Percentiles rank a stretch among this genome's conserved stretches.
Conservation (phyloP, 2,329 filamentous ascomycete genomes). For the Phaeosphaeriaceae sp. region DNA sequence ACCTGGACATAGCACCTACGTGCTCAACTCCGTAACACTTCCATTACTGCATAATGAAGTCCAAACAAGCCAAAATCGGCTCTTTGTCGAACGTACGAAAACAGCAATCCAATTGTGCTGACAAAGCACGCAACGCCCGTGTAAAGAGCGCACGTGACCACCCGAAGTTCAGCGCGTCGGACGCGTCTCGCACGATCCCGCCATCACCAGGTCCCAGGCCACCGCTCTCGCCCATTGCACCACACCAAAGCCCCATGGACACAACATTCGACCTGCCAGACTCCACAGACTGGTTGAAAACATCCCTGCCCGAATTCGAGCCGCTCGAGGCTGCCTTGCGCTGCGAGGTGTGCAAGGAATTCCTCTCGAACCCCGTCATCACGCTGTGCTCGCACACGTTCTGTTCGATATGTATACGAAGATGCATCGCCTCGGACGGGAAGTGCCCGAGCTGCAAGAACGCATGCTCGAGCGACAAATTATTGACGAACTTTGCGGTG, state of each 20-base stretch:
- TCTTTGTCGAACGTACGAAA: no score
- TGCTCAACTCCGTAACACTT: no score
- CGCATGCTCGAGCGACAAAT: constrained; percentile 80
- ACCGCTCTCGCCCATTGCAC: constrained; percentile 2
- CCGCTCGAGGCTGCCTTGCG: constrained; percentile 84
- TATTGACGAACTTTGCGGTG: constrained; percentile 84
- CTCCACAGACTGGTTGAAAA: constrained; percentile 84
- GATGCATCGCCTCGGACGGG: constrained; percentile 80
- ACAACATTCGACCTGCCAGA: constrained; percentile 64
- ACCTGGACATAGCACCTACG: no score
- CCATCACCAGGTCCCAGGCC: constrained; percentile 10
- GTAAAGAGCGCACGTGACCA: constrained; percentile 20
- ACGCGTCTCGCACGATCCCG: constrained; percentile 14
- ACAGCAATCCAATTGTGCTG: constrained; percentile 9
- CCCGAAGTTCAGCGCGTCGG: constrained; percentile 24
- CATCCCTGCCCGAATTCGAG: constrained; percentile 70
- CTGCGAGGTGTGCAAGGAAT: constrained; percentile 98
- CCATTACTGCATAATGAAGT: no score
- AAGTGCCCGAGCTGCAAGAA: constrained; percentile 86
- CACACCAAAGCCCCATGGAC: constrained; percentile 32
- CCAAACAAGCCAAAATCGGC: no score
- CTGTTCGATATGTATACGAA: constrained; percentile 92
- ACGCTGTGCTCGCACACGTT: constrained; percentile 96
- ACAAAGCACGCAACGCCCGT: constrained; percentile 9
- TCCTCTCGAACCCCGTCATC: constrained; percentile 92